Evolutionary conservation across 208 protist species (phyloP), one percentile per base, ranked within the genome.

Genomic region (Crithidia fasciculata): DNA sequence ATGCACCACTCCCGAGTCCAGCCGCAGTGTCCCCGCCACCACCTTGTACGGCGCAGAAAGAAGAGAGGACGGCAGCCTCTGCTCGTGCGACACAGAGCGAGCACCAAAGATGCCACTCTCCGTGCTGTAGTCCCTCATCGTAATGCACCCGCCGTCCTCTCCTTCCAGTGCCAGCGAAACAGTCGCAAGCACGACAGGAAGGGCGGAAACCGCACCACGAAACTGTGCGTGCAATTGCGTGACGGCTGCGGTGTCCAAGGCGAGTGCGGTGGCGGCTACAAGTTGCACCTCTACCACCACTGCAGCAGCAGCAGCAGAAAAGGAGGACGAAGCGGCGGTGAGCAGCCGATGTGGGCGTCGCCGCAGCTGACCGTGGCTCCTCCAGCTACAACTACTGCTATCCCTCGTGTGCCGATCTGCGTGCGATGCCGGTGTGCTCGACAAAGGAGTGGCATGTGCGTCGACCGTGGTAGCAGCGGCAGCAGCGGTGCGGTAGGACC

Each of bases 201-300:
- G 28, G 28, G 28, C 28, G 1, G 28, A 1, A 28, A 28, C 28
- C 28, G 28, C 28, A 28, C 28, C 28, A 28, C 28, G 28, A 28
- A 28, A 28, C 0, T 28, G 28, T 1, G 28, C 28, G 28, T 1
- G 28, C 28, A 28, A 28, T 28, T 28, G 28, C 3, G 7, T 16
- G 40, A 4, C 4, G 5, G 13, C 57, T 6, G 28, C 40, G 9
- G 18, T 8, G 12, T 47, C 57, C 28, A 62, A 39, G 5, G 57
- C 57, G 15, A 62, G 57, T 13, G 57, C 57, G 13, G 57, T 62
- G 12, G 57, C 28, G 4, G 3, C 57, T 4, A 15, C 57, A 8
- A 62, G 39, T 39, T 62, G 57, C 39, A 62, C 12, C 57, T 47
- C 40, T 6, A 47, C 57, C 39, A 62, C 40, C 28, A 47, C 40